phyloP scores from a whole-genome alignment of 2,329 filamentous ascomycete species.

The Aspergillus puulaauensis region DNA sequence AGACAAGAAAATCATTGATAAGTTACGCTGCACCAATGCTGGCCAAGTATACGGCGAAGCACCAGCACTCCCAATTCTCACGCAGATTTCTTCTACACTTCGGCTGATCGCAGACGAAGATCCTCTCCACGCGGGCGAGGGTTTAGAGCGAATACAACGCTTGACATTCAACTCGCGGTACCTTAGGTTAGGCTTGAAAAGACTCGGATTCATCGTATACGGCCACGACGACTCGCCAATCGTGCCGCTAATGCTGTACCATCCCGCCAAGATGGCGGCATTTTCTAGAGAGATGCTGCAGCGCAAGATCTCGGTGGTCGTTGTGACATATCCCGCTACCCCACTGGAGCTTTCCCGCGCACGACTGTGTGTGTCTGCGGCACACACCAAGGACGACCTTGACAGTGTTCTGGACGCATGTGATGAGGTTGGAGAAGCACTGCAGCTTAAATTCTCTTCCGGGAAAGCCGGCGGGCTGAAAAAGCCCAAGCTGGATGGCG shows the following conservation, averaged over 20 bases:
- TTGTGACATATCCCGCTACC: slow-evolving; percentile 92
- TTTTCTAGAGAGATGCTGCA: slow-evolving; percentile 97
- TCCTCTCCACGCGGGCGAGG: slow-evolving; percentile 72
- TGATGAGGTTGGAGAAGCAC: slow-evolving; percentile 81
- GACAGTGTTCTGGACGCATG: slow-evolving; percentile 85
- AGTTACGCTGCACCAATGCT: slow-evolving; percentile 78
- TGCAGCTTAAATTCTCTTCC: slow-evolving; percentile 91
- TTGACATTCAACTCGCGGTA: slow-evolving; percentile 97
- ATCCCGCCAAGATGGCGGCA: slow-evolving; percentile 93
- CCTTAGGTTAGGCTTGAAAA: slow-evolving; percentile 87
- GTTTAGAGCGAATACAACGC: slow-evolving; percentile 86
- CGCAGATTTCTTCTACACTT: slow-evolving; percentile 82
- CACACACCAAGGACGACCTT: slow-evolving; percentile 95
- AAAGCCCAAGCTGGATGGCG: slow-evolving; percentile 54
- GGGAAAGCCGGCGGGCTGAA: slow-evolving; percentile 83
- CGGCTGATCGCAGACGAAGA: slow-evolving; percentile 79
- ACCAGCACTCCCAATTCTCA: slow-evolving; percentile 78
- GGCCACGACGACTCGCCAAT: slow-evolving; percentile 96
- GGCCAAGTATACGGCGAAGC: slow-evolving; percentile 82
- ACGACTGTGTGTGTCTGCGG: slow-evolving; percentile 87
- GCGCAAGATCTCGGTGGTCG: slow-evolving; percentile 92
- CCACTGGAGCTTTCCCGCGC: slow-evolving; percentile 88
- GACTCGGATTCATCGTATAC: slow-evolving; percentile 89
- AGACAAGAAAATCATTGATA: slow-evolving; percentile 85
- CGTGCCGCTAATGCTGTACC: slow-evolving; percentile 87